These are phyloP conservation scores for Kwoniella botswanensis DNA, from an alignment of 768 basidiomycete genomes.

Conservation along the genomic window DNA sequence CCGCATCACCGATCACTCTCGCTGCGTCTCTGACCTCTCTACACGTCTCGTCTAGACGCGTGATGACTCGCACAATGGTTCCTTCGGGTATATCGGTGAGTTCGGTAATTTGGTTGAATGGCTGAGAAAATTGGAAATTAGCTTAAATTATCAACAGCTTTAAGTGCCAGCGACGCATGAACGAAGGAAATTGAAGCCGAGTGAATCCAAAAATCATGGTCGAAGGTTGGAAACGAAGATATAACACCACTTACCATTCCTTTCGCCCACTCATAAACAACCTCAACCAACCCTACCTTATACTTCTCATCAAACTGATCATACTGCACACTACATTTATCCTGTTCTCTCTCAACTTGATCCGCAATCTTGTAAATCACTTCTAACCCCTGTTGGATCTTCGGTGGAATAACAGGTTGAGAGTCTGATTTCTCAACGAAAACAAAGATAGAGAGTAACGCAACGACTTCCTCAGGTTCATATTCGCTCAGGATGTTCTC, in stretches of 20 bases:
- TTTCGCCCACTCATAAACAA: slow-evolving; percentile 98
- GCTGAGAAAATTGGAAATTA: slow-evolving; percentile 63
- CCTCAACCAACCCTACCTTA: slow-evolving; percentile 91
- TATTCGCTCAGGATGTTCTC: slow-evolving; percentile 90
- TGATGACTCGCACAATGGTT: slow-evolving; percentile 94
- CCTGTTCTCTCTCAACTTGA: slow-evolving; percentile 78
- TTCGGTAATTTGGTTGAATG: slow-evolving; percentile 90
- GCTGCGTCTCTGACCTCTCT: slow-evolving; percentile 96
- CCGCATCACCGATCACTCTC: slow-evolving; percentile 93
- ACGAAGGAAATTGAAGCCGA: not conserved
- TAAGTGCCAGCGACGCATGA: not conserved
- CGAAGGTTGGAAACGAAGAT: not conserved
- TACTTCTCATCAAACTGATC: slow-evolving; percentile 78
- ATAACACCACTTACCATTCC: slow-evolving; percentile 75
- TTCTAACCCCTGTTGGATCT: slow-evolving; percentile 78
- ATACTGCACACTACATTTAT: slow-evolving; percentile 73
- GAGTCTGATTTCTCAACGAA: slow-evolving; percentile 97
- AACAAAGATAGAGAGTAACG: slow-evolving; percentile 92
- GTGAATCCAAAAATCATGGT: too few species aligned
- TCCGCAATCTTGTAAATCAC: slow-evolving; percentile 79
- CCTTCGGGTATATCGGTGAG: slow-evolving; percentile 96
- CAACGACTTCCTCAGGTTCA: slow-evolving; percentile 94
- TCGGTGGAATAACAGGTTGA: slow-evolving; percentile 79
- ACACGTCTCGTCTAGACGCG: slow-evolving; percentile 93
- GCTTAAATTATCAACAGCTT: not conserved